phyloP scores from a whole-genome alignment of 2,329 filamentous ascomycete species.

The Trichoderma gracile region DNA sequence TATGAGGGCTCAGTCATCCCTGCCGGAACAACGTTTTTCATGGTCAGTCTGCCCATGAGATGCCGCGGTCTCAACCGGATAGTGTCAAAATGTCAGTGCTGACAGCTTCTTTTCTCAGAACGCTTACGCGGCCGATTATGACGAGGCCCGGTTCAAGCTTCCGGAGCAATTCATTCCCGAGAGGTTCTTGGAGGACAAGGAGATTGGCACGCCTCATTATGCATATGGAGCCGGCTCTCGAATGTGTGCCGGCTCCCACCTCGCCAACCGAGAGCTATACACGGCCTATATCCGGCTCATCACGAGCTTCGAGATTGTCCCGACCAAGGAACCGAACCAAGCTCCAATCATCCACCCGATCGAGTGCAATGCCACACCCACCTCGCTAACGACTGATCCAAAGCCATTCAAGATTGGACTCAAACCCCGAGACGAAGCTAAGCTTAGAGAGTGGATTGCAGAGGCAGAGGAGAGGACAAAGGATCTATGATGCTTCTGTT shows the following conservation, averaged over 20 bases:
- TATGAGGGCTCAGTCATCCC: slow-evolving; percentile 70
- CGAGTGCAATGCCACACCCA: slow-evolving; percentile 58
- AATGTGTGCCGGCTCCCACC: slow-evolving; percentile 64
- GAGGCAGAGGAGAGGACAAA: slow-evolving; percentile 54
- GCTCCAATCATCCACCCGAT: slow-evolving; percentile 57
- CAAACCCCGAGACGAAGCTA: slow-evolving; percentile 47
- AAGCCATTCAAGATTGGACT: slow-evolving; percentile 64
- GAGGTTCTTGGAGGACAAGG: slow-evolving; percentile 62
- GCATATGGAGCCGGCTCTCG: slow-evolving; percentile 63
- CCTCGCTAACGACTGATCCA: slow-evolving; percentile 61
- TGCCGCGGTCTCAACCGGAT: not conserved
- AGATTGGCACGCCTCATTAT: slow-evolving; percentile 60
- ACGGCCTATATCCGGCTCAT: slow-evolving; percentile 61
- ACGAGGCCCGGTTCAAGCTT: slow-evolving; percentile 65
- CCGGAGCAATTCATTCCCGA: slow-evolving; percentile 67
- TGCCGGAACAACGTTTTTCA: slow-evolving; percentile 75
- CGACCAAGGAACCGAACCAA: slow-evolving; percentile 45
- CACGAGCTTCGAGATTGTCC: slow-evolving; percentile 57
- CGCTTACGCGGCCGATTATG: slow-evolving; percentile 74
- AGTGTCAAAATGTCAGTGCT: not conserved
- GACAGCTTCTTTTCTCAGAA: slow-evolving; percentile 48
- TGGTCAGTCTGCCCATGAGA: slow-evolving; percentile 49
- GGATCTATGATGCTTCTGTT: slow-evolving; percentile 33
- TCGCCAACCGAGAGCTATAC: slow-evolving; percentile 64
- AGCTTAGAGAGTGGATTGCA: slow-evolving; percentile 53